A percentile compares a stretch with the other conserved stretches of the same genome.
phyloP scores from a whole-genome alignment of 2,329 filamentous ascomycete genomes.

The Ascochyta pisi region DNA sequence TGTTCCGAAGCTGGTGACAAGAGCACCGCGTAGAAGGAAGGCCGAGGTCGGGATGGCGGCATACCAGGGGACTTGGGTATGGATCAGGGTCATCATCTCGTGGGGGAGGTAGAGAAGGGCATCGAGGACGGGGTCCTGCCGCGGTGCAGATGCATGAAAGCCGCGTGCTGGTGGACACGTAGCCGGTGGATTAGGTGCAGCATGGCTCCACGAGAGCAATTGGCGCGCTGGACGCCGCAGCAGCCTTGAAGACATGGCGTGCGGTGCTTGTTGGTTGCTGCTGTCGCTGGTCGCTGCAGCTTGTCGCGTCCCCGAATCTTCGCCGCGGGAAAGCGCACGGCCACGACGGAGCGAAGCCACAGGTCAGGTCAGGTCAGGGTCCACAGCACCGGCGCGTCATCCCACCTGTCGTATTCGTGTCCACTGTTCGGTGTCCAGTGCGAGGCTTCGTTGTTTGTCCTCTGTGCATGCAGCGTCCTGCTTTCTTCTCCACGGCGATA shows the following conservation, averaged over 20 bases:
- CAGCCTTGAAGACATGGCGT: constrained; percentile 36
- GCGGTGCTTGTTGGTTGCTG: constrained; percentile 14
- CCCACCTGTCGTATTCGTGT: constrained; percentile 32
- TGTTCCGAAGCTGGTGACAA: constrained; percentile 57
- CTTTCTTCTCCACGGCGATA: constrained; percentile 18
- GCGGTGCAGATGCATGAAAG: constrained; percentile 59
- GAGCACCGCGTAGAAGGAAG: constrained; percentile 55
- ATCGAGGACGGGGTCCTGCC: constrained; percentile 50
- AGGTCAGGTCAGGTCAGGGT: constrained; percentile 8
- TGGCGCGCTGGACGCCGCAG: constrained; percentile 33
- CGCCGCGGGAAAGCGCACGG: constrained; percentile 27
- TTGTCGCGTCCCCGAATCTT: constrained; percentile 7
- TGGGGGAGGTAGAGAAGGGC: constrained; percentile 54
- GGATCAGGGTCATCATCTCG: constrained; percentile 58
- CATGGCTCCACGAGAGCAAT: constrained; percentile 27
- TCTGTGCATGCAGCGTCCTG: constrained; percentile 16
- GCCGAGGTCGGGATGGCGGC: constrained; percentile 63
- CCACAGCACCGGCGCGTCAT: constrained; percentile 36
- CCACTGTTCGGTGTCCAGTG: not conserved
- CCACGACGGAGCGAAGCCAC: constrained; percentile 9
- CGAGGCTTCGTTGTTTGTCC: constrained; percentile 16
- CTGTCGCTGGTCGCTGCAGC: constrained; percentile 4
- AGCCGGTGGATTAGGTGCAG: not conserved
- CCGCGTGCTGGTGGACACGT: constrained; percentile 40
- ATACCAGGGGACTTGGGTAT: constrained; percentile 62